Base-by-base conservation (phyloP, 306 rosid genomes). In the Purshia tridentata region DNA sequence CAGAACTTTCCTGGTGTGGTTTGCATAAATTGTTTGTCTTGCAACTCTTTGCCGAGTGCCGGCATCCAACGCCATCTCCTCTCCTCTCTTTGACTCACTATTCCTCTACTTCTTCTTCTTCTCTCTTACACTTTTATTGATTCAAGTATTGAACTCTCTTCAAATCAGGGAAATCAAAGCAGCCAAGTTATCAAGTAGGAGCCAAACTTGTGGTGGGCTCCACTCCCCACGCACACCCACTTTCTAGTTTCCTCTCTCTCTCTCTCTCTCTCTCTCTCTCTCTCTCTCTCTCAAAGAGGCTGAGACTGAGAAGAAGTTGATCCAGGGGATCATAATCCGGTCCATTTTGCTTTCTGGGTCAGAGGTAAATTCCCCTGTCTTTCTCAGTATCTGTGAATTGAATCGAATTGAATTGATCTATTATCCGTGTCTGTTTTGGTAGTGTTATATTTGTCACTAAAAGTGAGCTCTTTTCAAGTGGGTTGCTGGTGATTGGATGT, bases 381-480 rank as follows among this genome's bases (percentile, higher is more conserved):
- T 48, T 12, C 40, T 16, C n/a, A 42, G 35, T 55, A 3, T 67
- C 16, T 49, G 15, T 67, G 46, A 29, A 29, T 39, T 61, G 39
- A 15, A 8, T 60, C 41, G 60, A 40, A 67, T 66, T 39, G 10
- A 67, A 40, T 39, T 42, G 75, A 55, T 56, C 46, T 39, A 20
- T 5, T 50, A 6, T 50, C 16, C 16, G 47, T 44, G 37, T 45
- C 45, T 11, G 57, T n/a, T 45, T 57, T 70, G 53, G 39, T 55
- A 4, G 6, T 58, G 63, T 9, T 40, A 19, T 42, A 8, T 53
- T 53, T 20, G 52, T 70, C 45, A 3, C 51, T 69, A 39, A 19
- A 69, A 69, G 20, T 41, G 74, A 19, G 12, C 23, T 70, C 64
- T 70, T 55, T 70, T 70, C 18, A 54, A 55, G 51, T 20, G 14